Percentiles rank a stretch among this genome's conserved stretches.
phyloP scores from a whole-genome alignment of 495 filamentous ascomycete species.

The Cladorrhinum samala region DNA sequence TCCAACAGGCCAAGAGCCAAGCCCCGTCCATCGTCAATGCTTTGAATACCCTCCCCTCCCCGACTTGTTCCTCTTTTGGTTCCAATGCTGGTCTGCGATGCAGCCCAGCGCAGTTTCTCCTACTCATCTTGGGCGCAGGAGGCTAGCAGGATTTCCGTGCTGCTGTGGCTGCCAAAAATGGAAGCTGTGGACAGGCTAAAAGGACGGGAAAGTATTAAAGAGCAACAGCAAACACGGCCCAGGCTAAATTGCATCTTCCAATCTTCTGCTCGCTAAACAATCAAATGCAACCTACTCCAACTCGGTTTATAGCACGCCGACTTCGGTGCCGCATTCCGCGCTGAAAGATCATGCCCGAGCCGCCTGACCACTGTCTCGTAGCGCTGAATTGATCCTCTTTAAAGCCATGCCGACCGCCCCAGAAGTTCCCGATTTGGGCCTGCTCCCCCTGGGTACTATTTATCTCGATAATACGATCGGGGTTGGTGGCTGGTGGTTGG shows the following conservation, averaged over 20 bases:
- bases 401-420: too few relatives aligned
- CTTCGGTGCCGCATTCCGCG: slow-evolving; percentile 1
- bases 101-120: neutral
- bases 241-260: slow-evolving; percentile 7
- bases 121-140: neutral
- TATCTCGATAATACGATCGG: neutral
- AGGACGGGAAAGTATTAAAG: slow-evolving; percentile 7
- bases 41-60: neutral
- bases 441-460: too few relatives aligned
- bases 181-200: slow-evolving; percentile 18
- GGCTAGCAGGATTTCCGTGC: slow-evolving; percentile 1
- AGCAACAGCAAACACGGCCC: slow-evolving; percentile 1
- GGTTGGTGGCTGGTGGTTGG: too few relatives aligned
- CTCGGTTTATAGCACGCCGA: neutral
- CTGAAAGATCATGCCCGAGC: slow-evolving; percentile 1
- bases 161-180: slow-evolving; percentile 12
- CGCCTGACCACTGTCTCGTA: neutral
- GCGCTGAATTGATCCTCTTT: too few relatives aligned
- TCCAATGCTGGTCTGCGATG: slow-evolving; percentile 1
- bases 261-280: neutral
- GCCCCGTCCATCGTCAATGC: neutral
- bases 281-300: slow-evolving; percentile 6
- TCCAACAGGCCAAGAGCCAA: neutral
- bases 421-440: too few relatives aligned
- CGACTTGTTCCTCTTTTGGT: slow-evolving; percentile 4